phyloP scores from a whole-genome alignment of 2,329 filamentous ascomycete species.

The Dissoconium aciculare region DNA sequence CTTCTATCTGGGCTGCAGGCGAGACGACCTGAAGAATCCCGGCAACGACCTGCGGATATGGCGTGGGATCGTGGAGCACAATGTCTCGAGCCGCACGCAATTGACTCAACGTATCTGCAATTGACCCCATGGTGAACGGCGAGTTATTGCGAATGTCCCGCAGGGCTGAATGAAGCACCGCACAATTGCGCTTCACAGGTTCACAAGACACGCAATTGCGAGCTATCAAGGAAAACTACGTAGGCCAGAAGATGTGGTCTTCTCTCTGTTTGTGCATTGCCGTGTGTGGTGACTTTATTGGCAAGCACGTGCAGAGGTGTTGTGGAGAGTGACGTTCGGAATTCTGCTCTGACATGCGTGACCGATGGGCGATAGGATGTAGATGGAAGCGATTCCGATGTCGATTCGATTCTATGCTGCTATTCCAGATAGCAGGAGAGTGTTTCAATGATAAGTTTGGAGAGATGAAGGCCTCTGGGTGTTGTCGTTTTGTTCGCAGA shows the following conservation, averaged over 20 bases:
- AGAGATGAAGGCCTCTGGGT: too few relatives aligned
- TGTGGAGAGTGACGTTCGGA: too few relatives aligned
- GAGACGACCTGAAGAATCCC: conserved; percentile 86
- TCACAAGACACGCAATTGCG: neutral
- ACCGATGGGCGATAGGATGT: conserved; percentile 12
- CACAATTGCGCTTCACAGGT: neutral
- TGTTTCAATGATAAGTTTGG: too few relatives aligned
- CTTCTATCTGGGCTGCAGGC: conserved; percentile 55
- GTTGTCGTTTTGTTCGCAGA: too few relatives aligned
- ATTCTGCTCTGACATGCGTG: too few relatives aligned
- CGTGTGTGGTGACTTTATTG: conserved; percentile 1
- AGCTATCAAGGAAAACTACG: neutral
- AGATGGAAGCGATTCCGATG: neutral
- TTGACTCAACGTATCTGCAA: conserved; percentile 46
- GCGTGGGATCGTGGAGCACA: conserved; percentile 69
- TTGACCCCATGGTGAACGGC: neutral
- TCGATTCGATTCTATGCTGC: conserved; percentile 1
- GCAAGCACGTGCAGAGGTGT: too few relatives aligned
- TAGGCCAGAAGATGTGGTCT: neutral
- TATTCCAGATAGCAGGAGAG: too few relatives aligned
- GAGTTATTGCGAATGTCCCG: neutral
- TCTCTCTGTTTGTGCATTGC: conserved; percentile 1
- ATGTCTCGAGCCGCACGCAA: conserved; percentile 82
- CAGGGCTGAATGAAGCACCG: neutral
- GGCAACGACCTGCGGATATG: conserved; percentile 83